Evolutionary conservation across 129 eudicot species (phyloP).

Genomic region (Arctium lappa): DNA sequence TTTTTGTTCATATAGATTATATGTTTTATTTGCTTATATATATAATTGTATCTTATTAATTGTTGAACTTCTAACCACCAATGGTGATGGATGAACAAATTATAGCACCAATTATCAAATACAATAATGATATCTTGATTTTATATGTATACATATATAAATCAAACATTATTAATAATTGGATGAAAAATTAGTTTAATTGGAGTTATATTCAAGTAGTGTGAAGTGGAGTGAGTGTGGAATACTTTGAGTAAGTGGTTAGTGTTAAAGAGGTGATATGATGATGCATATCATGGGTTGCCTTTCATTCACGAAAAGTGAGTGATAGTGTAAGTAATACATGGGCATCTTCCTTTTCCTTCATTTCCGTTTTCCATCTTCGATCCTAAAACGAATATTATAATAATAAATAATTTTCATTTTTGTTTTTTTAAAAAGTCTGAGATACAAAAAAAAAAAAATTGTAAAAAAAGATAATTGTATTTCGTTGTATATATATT

Average conservation of each 20-base stretch:
- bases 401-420: neutral
- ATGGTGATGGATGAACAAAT: neutral
- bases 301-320: conserved; percentile 87
- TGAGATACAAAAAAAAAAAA: neutral
- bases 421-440: neutral
- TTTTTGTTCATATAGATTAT: neutral
- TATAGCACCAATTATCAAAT: neutral
- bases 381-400: neutral
- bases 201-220: conserved; percentile 39
- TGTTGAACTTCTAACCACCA: neutral
- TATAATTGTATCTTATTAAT: neutral
- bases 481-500: neutral
- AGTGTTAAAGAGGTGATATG: conserved; percentile 41
- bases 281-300: conserved; percentile 52
- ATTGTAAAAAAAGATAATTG: neutral
- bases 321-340: conserved; percentile 50
- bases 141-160: neutral
- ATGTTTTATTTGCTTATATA: neutral
- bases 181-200: neutral
- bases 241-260: conserved; percentile 73
- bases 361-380: neutral
- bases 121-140: neutral
- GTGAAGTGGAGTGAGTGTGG: conserved; percentile 45
- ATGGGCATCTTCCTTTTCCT: conserved; percentile 40
- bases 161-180: neutral